These are phyloP conservation scores for Vitis rupestris DNA, from an alignment of 164 flowering plant genomes.

Conservation along the genomic window DNA sequence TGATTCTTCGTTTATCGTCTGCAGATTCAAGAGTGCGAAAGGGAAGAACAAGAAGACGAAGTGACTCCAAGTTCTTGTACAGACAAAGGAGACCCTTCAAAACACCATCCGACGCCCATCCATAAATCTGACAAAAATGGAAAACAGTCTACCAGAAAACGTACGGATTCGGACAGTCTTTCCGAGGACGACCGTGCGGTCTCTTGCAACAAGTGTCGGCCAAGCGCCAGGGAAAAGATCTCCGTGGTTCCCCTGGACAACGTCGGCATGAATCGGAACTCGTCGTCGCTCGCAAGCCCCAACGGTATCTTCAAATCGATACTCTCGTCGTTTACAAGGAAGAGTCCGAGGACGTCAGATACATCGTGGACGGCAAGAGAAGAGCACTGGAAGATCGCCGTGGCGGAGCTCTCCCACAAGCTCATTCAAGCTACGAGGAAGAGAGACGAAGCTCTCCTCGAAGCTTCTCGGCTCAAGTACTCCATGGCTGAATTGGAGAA, in stretches of 20 bases:
- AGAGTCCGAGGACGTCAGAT: slow-evolving; percentile 47
- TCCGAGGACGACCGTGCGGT: slow-evolving; percentile 36
- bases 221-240: slow-evolving; percentile 69
- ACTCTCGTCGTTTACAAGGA: slow-evolving; percentile 44
- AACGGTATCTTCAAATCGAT: slow-evolving; percentile 62
- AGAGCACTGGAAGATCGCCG: slow-evolving; percentile 74
- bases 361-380: slow-evolving; percentile 32
- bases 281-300: slow-evolving; percentile 45
- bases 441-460: slow-evolving; percentile 79
- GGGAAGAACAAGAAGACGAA: slow-evolving; percentile 36
- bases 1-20: not conserved
- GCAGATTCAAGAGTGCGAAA: slow-evolving; percentile 53
- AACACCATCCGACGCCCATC: slow-evolving; percentile 60
- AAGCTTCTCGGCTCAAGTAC: slow-evolving; percentile 67
- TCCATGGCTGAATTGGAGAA: slow-evolving; percentile 89
- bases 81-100: slow-evolving; percentile 5
- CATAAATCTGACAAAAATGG: slow-evolving; percentile 18
- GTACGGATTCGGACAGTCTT: slow-evolving; percentile 14
- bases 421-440: slow-evolving; percentile 68
- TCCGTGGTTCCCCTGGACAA: slow-evolving; percentile 64
- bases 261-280: slow-evolving; percentile 19
- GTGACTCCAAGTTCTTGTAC: slow-evolving; percentile 11
- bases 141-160: slow-evolving; percentile 19
- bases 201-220: slow-evolving; percentile 88
- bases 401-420: slow-evolving; percentile 73